phyloP scores from a whole-genome alignment of 208 protist species.

The Wallacemonas sp. region DNA sequence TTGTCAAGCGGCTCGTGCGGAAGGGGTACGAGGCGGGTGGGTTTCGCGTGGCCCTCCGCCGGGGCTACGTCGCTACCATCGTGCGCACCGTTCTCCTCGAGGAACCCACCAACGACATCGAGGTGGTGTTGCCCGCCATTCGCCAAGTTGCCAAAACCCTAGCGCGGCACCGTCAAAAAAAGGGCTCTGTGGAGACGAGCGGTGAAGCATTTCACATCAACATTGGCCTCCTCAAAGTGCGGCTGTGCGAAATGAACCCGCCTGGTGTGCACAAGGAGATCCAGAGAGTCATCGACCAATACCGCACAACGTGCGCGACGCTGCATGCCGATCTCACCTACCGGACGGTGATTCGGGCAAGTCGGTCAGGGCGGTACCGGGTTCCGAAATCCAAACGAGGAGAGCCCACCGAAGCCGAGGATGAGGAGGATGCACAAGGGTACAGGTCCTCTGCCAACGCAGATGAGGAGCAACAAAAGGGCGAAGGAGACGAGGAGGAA shows the following conservation, averaged over 20 bases:
- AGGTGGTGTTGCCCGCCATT: slow-evolving; percentile 10
- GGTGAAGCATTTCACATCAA: slow-evolving; percentile 8
- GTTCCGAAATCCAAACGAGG: neutral
- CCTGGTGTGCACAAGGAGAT: slow-evolving; percentile 13
- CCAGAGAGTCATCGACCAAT: neutral
- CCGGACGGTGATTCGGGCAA: slow-evolving; percentile 23
- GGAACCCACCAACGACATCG: slow-evolving; percentile 20
- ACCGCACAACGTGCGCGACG: slow-evolving; percentile 17
- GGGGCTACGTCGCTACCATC: neutral
- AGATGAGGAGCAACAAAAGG: neutral
- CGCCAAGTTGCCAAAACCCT: slow-evolving; percentile 1
- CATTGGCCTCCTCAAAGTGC: slow-evolving; percentile 12
- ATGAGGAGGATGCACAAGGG: neutral
- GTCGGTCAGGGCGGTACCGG: neutral
- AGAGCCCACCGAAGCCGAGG: neutral
- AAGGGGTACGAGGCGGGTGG: slow-evolving; percentile 27
- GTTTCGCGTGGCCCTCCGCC: slow-evolving; percentile 29
- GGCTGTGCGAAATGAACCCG: slow-evolving; percentile 18
- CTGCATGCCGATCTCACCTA: slow-evolving; percentile 17
- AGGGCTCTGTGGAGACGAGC: neutral
- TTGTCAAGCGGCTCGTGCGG: slow-evolving; percentile 22
- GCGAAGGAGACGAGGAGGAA: neutral
- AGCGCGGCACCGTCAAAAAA: slow-evolving; percentile 15
- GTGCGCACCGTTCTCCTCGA: slow-evolving; percentile 2
- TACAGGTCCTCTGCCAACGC: neutral